phyloP scores from a whole-genome alignment of 306 rosid species.

The Trifolium pratense region DNA sequence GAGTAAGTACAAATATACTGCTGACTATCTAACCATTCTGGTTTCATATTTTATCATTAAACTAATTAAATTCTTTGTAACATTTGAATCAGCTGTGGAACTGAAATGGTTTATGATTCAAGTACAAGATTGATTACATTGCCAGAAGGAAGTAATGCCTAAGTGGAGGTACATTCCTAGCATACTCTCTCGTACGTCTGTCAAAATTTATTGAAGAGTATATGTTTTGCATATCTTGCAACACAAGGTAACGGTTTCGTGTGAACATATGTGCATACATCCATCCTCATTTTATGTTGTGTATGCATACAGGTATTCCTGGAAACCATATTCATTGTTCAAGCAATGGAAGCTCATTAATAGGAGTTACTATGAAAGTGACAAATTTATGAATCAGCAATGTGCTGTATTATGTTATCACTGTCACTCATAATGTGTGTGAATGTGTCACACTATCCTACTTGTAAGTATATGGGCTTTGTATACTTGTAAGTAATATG shows the following conservation, averaged over 20 bases:
- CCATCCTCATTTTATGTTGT: conserved; percentile 17
- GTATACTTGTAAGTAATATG: conserved; percentile 48
- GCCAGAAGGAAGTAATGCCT: conserved; percentile 88
- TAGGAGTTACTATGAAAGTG: conserved; percentile 27
- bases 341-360: conserved; percentile 31
- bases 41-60: conserved; percentile 27
- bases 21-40: background rate
- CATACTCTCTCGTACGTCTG: conserved; percentile 19
- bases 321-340: conserved; percentile 28
- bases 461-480: conserved; percentile 45
- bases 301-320: conserved; percentile 26
- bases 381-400: conserved; percentile 36
- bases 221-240: conserved; percentile 4
- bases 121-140: conserved; percentile 82
- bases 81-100: conserved; percentile 68
- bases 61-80: conserved; percentile 24
- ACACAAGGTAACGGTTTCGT: background rate
- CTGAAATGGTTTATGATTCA: conserved; percentile 67
- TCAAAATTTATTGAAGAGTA: background rate
- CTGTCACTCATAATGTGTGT: conserved; percentile 31
- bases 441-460: conserved; percentile 31
- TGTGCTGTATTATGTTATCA: conserved; percentile 32
- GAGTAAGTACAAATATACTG: conserved; percentile 50
- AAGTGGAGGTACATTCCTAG: conserved; percentile 51
- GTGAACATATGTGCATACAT: background rate